Base-by-base conservation (phyloP, 2,329 filamentous ascomycete species). In the Leptosphaerulina australis region DNA sequence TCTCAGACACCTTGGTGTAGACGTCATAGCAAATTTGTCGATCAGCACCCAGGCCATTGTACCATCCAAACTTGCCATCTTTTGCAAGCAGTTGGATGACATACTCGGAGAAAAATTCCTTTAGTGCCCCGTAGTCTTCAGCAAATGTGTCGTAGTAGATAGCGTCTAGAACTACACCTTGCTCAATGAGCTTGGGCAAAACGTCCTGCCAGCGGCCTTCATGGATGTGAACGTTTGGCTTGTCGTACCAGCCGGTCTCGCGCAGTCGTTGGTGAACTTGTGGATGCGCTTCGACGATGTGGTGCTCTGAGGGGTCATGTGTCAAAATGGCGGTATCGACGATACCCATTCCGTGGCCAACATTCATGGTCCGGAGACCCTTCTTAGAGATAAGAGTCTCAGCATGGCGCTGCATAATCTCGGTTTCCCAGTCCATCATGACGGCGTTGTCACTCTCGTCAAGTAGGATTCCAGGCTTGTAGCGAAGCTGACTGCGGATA, bases 381-480 rank as follows among this genome's bases (percentile, higher is more conserved):
- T 68, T 44, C 30, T 77, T 77, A 4, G 86, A 78, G 1, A 87
- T 77, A 1, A 95, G 77, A 11, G 83, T 81, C 55, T 86, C 81
- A 35, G 91, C 90, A 45, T 88, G 90, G 40, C 83, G 81, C 52
- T 83, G 82, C 91, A 96, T 96, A 62, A 96, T 94, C 58, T 86
- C 84, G 2, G 86, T 88, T 73, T 96, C 91, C 91, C 91, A 96
- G 29, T 86, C 82, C 91, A 96, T 96, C 91, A 96, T 96, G 35
- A 96, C 89, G 43, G 89, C 90, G 69, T 96, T 96, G 55, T 85
- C 81, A 57, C 85, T 83, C 3, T 83, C 80, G 67, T 94, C 90
- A 5, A 94, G 80, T 2, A 94, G 81, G 18, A 71, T 72, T 0
- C 64, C 66, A 3, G 63, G 60, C 45, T 66, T 66, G 61, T 71